Percentiles rank a stretch among this genome's conserved stretches.
Evolutionary conservation across 2,329 filamentous ascomycete genomes (phyloP).

Genomic region (Ascosphaera aggregata): DNA sequence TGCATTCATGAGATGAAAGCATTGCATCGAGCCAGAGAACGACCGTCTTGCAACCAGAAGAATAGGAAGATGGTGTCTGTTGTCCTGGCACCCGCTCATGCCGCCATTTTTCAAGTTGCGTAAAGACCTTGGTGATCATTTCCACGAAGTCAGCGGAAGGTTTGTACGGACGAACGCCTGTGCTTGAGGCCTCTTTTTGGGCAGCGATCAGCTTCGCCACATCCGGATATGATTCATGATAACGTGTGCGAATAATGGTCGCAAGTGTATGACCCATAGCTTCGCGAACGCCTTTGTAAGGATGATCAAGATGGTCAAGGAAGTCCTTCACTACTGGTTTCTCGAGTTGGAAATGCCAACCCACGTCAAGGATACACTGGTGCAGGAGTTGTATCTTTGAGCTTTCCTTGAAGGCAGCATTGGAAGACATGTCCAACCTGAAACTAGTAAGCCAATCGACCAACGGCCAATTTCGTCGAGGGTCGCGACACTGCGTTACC

Average conservation of each 20-base stretch:
- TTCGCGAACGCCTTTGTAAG: conserved; percentile 92
- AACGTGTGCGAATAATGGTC: conserved; percentile 70
- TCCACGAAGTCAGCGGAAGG: conserved; percentile 49
- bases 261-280: conserved; percentile 78
- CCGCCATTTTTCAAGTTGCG: conserved; percentile 66
- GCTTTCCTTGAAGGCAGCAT: conserved; percentile 96
- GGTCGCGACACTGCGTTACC: conserved; percentile 70
- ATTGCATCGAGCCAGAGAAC: conserved; percentile 86
- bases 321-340: conserved; percentile 78
- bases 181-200: conserved; percentile 58
- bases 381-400: conserved; percentile 86
- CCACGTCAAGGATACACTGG: conserved; percentile 63
- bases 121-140: conserved; percentile 54
- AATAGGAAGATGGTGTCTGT: conserved; percentile 85
- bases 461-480: conserved; percentile 65
- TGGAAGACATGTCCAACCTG: conserved; percentile 78
- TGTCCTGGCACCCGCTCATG: conserved; percentile 64
- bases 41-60: conserved; percentile 86
- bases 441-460: conserved; percentile 65
- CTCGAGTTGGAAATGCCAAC: conserved; percentile 90
- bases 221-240: conserved; percentile 80
- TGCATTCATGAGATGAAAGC: conserved; percentile 80
- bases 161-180: conserved; percentile 65
- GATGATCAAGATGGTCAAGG: conserved; percentile 76
- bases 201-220: conserved; percentile 50